Evolutionary conservation across 768 basidiomycete species (phyloP).

Genomic region (Leccinum longicurvipes): DNA sequence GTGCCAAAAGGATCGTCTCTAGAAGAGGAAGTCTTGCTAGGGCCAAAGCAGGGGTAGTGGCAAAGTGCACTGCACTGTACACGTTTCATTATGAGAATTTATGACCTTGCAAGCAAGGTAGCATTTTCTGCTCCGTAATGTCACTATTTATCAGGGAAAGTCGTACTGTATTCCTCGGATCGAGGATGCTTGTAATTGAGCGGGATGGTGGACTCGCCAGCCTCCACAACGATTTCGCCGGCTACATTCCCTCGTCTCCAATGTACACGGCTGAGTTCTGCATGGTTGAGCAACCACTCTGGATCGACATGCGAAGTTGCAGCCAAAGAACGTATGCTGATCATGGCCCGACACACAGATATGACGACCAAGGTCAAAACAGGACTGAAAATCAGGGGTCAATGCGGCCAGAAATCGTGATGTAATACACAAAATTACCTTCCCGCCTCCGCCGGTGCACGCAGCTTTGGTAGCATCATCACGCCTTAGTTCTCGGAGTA

Average conservation of each 20-base stretch:
- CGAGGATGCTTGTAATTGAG: neutral
- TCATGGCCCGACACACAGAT: conserved; percentile 36
- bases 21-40: too few relatives aligned
- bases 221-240: conserved; percentile 8
- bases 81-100: too few relatives aligned
- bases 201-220: neutral
- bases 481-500: neutral
- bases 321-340: conserved; percentile 42
- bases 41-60: too few relatives aligned
- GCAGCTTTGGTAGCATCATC: neutral
- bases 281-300: conserved; percentile 42
- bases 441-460: neutral
- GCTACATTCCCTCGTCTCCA: conserved; percentile 6
- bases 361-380: conserved; percentile 13
- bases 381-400: conserved; percentile 1
- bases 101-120: too few relatives aligned
- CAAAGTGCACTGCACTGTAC: too few relatives aligned
- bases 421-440: neutral
- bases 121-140: neutral
- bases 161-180: neutral
- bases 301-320: conserved; percentile 38
- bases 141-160: too few relatives aligned
- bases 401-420: neutral
- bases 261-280: conserved; percentile 41
- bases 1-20: too few relatives aligned